Evolutionary conservation across 2,329 filamentous ascomycete species (phyloP).

Genomic region (Curvularia verruculosa): DNA sequence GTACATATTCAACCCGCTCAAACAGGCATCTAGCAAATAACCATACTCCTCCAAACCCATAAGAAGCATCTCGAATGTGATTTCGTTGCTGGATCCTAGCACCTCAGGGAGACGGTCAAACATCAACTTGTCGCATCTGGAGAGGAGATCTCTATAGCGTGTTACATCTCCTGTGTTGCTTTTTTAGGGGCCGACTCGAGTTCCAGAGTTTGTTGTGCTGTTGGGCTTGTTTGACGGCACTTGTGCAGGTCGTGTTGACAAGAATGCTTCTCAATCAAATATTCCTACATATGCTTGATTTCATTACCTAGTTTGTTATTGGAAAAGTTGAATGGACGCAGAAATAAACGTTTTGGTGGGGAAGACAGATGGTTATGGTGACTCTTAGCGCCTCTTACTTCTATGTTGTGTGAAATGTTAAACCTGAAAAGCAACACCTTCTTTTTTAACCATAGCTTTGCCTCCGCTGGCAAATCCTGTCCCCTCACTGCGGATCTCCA

Average conservation of each 20-base stretch:
- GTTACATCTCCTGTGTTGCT: neutral
- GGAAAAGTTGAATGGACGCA: neutral
- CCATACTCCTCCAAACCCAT: neutral
- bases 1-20: neutral
- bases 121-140: constrained; percentile 1
- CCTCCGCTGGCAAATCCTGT: constrained; percentile 94
- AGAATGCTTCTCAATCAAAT: neutral
- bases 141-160: neutral
- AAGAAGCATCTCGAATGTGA: neutral
- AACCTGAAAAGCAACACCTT: constrained; percentile 76
- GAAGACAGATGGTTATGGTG: neutral
- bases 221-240: neutral
- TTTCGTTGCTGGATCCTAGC: neutral
- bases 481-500: constrained; percentile 82
- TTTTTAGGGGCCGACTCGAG: neutral
- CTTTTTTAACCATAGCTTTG: constrained; percentile 77
- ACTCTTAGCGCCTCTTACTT: neutral
- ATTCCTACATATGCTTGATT: neutral
- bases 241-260: neutral
- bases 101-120: neutral
- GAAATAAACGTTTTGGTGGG: neutral
- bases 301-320: neutral
- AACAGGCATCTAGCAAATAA: neutral
- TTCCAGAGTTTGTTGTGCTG: constrained; percentile 6
- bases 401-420: constrained; percentile 1